phyloP scores from a whole-genome alignment of 1,139 yeast genomes.

The Torulaspora globosa region DNA sequence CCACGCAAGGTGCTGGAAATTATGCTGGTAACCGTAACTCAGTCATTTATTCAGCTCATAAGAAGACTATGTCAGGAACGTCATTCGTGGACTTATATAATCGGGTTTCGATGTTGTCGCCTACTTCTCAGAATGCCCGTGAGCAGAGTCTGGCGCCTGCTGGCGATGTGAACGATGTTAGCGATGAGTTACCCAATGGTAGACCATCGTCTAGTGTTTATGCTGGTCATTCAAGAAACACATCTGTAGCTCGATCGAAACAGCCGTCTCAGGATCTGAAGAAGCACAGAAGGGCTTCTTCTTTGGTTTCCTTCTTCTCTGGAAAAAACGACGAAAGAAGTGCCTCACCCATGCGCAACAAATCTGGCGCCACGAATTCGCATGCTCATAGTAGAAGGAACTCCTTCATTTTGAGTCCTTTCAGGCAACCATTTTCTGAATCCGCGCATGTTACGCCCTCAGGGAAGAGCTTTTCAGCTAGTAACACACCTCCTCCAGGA shows the following conservation, averaged over 20 bases:
- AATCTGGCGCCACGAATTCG: conserved; percentile 13
- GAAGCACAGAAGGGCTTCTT: conserved; percentile 33
- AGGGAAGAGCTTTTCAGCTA: conserved; percentile 8
- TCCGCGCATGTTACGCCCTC: conserved; percentile 22
- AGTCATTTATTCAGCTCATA: conserved; percentile 21
- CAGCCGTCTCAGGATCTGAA: conserved; percentile 20
- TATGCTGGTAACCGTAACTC: conserved; percentile 13
- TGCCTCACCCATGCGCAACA: conserved; percentile 12
- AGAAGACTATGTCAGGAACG: conserved; percentile 32
- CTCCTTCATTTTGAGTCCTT: conserved; percentile 25
- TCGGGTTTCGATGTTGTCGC: conserved; percentile 33
- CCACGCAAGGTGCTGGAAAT: background rate
- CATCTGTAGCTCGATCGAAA: conserved; percentile 20
- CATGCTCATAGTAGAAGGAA: conserved; percentile 22
- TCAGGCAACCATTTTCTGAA: conserved; percentile 26
- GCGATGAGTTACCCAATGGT: conserved; percentile 13
- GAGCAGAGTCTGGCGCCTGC: conserved; percentile 10
- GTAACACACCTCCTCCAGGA: conserved; percentile 9
- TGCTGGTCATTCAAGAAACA: conserved; percentile 23
- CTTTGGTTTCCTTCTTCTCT: conserved; percentile 26
- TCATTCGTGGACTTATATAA: conserved; percentile 35
- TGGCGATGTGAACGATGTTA: conserved; percentile 4
- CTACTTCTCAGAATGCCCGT: conserved; percentile 8
- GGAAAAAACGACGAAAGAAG: conserved; percentile 18
- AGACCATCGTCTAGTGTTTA: conserved; percentile 34